A percentile compares a stretch with the other conserved stretches of the same genome.
Conservation (phyloP, 805 yeast species). For the Metschnikowia arizonensis region DNA sequence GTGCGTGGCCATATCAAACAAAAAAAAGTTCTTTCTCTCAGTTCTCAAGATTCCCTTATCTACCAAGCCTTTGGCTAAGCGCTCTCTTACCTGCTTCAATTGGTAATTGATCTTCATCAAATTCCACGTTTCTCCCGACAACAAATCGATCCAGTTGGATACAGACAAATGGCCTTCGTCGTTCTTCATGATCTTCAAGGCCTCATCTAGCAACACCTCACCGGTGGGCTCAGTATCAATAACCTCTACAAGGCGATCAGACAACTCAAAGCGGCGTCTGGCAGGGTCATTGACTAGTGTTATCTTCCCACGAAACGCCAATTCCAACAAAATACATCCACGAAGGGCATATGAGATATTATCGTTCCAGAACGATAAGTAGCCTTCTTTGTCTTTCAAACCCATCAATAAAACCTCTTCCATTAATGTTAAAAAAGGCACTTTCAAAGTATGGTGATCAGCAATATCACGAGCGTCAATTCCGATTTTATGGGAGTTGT, state of each 20-base stretch:
- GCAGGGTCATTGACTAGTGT: slow-evolving; percentile 89
- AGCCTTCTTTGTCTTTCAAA: slow-evolving; percentile 92
- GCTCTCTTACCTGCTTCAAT: slow-evolving; percentile 93
- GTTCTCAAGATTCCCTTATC: slow-evolving; percentile 96
- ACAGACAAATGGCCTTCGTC: slow-evolving; percentile 78
- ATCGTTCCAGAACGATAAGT: slow-evolving; percentile 96
- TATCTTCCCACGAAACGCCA: slow-evolving; percentile 87
- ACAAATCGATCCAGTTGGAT: slow-evolving; percentile 86
- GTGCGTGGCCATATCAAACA: slow-evolving; percentile 98
- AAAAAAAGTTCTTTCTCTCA: slow-evolving; percentile 87
- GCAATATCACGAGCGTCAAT: slow-evolving; percentile 71
- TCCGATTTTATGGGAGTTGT: slow-evolving; percentile 59
- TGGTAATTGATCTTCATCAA: slow-evolving; percentile 91
- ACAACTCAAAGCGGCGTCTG: slow-evolving; percentile 79
- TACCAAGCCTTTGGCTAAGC: slow-evolving; percentile 93
- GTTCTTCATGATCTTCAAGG: slow-evolving; percentile 81
- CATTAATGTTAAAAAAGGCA: slow-evolving; percentile 85
- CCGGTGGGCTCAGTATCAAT: slow-evolving; percentile 86
- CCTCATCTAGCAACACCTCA: slow-evolving; percentile 91
- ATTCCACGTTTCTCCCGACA: slow-evolving; percentile 97
- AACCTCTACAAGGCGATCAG: slow-evolving; percentile 85
- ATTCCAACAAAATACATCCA: slow-evolving; percentile 88
- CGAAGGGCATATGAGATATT: slow-evolving; percentile 93
- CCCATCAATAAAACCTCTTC: slow-evolving; percentile 95
- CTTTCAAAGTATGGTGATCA: slow-evolving; percentile 35